Evolutionary conservation across 2,329 filamentous ascomycete species (phyloP).

Genomic region (Xylaria polymorpha): DNA sequence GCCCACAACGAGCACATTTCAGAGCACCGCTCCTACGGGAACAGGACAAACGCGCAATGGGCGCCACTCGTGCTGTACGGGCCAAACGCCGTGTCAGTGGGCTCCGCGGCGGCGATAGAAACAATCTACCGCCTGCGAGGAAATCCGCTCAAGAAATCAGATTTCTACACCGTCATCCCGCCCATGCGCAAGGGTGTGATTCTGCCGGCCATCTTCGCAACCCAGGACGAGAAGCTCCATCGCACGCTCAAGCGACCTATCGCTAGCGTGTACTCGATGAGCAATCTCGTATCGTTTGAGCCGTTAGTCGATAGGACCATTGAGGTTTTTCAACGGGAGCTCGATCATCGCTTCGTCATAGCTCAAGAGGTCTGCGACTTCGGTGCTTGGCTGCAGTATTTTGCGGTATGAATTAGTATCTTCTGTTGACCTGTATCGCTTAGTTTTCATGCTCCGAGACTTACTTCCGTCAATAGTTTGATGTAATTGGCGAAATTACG

Average conservation of each 20-base stretch:
- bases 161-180: conserved; percentile 7
- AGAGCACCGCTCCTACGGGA: conserved; percentile 20
- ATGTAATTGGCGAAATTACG: conserved; percentile 33
- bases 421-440: neutral
- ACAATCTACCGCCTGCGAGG: conserved; percentile 1
- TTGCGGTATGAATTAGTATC: neutral
- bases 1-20: conserved; percentile 30
- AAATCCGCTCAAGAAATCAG: neutral
- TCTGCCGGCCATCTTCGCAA: neutral
- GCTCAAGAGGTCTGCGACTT: neutral
- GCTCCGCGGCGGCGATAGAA: neutral
- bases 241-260: conserved; percentile 10
- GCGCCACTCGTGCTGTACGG: neutral
- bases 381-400: conserved; percentile 8
- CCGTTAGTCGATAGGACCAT: neutral
- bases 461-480: conserved; percentile 9
- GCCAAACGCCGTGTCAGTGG: conserved; percentile 3
- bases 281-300: conserved; percentile 9
- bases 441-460: no score
- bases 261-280: conserved; percentile 6
- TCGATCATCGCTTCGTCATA: neutral
- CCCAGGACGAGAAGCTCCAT: neutral
- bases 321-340: conserved; percentile 5
- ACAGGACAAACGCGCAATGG: neutral
- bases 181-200: conserved; percentile 3